Percentiles rank a stretch among this genome's conserved stretches.
Evolutionary conservation across 176 grass and related monocot genomes (phyloP).

Genomic region (Urochloa ruziziensis): DNA sequence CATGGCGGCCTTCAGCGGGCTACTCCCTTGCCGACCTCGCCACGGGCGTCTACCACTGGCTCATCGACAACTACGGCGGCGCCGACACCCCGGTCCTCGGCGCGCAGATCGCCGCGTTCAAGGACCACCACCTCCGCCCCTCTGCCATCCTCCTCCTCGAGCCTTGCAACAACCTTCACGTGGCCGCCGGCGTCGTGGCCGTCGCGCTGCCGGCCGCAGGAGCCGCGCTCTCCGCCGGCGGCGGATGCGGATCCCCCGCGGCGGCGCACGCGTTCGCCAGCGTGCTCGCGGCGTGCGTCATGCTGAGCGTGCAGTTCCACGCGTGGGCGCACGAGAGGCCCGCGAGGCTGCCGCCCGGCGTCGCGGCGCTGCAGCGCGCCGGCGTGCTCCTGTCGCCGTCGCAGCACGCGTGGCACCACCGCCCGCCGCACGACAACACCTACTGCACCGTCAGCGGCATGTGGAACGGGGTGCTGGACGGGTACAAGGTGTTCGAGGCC

Average conservation of each 20-base stretch:
- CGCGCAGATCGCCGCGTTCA: constrained; percentile 72
- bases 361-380: constrained; percentile 64
- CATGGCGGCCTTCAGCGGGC: constrained; percentile 21
- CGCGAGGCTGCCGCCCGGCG: constrained; percentile 39
- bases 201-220: constrained; percentile 40
- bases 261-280: constrained; percentile 50
- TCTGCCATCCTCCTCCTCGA: constrained; percentile 51
- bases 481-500: constrained; percentile 49
- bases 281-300: constrained; percentile 51
- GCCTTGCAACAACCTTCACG: constrained; percentile 66
- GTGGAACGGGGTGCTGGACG: constrained; percentile 62
- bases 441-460: constrained; percentile 79
- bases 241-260: constrained; percentile 20
- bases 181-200: constrained; percentile 37
- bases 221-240: neutral
- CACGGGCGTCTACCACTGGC: constrained; percentile 78
- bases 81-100: constrained; percentile 57
- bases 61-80: constrained; percentile 84
- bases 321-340: constrained; percentile 69
- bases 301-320: constrained; percentile 94
- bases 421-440: constrained; percentile 49
- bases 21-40: constrained; percentile 76
- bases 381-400: constrained; percentile 68
- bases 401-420: constrained; percentile 59
- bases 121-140: constrained; percentile 67